Evolutionary conservation across 148 eudicot species (phyloP).

Genomic region (Vaccinium vitisidaea): DNA sequence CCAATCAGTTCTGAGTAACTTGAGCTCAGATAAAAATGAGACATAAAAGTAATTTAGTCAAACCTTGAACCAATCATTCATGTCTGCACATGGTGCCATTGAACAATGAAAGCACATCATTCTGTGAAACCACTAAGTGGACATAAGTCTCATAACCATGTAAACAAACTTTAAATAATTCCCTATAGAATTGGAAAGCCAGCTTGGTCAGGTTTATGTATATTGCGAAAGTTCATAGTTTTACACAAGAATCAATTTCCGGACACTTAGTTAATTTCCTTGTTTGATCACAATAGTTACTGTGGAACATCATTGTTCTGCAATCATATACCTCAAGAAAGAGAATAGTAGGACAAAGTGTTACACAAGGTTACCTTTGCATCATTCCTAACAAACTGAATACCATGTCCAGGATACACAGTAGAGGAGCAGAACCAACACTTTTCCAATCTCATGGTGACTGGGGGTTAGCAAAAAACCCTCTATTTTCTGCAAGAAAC

Average conservation of each 20-base stretch:
- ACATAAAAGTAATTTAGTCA: background rate
- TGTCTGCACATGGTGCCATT: background rate
- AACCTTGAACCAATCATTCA: background rate
- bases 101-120: background rate
- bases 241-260: background rate
- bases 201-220: background rate
- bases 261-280: background rate
- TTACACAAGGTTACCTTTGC: constrained; percentile 53
- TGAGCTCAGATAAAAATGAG: background rate
- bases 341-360: background rate
- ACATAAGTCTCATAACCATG: background rate
- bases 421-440: constrained; percentile 97
- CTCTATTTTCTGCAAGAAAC: constrained; percentile 24
- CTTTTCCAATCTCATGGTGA: constrained; percentile 80
- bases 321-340: background rate
- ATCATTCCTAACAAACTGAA: constrained; percentile 87
- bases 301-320: background rate
- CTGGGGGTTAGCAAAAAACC: constrained; percentile 8
- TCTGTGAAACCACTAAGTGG: background rate
- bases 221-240: background rate
- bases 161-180: background rate
- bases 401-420: constrained; percentile 86
- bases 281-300: background rate
- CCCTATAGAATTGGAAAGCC: background rate
- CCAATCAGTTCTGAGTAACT: background rate